phyloP scores from a whole-genome alignment of 768 basidiomycete genomes.

The Tricholoma flavovirens region DNA sequence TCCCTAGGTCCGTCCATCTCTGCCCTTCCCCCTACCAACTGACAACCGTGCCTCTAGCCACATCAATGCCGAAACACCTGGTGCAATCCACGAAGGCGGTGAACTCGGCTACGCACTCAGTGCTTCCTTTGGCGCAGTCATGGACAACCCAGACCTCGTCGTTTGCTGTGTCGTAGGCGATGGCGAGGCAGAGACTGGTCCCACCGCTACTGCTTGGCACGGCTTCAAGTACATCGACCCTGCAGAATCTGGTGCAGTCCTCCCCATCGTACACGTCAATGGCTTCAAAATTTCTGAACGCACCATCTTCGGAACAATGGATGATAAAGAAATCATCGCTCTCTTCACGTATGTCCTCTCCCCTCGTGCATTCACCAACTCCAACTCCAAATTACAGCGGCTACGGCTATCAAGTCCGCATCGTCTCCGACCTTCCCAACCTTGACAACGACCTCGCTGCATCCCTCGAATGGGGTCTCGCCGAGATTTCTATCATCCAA shows the following conservation, averaged over 20 bases:
- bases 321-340: constrained; percentile 71
- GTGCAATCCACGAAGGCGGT: constrained; percentile 87
- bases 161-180: constrained; percentile 82
- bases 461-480: constrained; percentile 75
- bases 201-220: constrained; percentile 80
- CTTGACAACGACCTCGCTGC: constrained; percentile 78
- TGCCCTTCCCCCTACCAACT: not conserved
- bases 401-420: constrained; percentile 85
- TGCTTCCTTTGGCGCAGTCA: constrained; percentile 82
- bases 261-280: constrained; percentile 88
- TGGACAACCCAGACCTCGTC: constrained; percentile 87
- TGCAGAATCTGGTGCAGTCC: constrained; percentile 80
- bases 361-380: constrained; percentile 4
- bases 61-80: constrained; percentile 82
- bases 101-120: constrained; percentile 87
- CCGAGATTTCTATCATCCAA: constrained; percentile 74
- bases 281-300: constrained; percentile 90
- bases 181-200: constrained; percentile 80
- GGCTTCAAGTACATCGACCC: constrained; percentile 89
- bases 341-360: constrained; percentile 57
- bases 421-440: constrained; percentile 61
- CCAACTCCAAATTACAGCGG: constrained; percentile 35
- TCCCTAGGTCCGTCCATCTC: constrained; percentile 54
- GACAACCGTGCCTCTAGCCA: constrained; percentile 34
- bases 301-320: constrained; percentile 88